Conservation (phyloP, 2,329 filamentous ascomycete genomes). For the Allantophomopsis lycopodina region DNA sequence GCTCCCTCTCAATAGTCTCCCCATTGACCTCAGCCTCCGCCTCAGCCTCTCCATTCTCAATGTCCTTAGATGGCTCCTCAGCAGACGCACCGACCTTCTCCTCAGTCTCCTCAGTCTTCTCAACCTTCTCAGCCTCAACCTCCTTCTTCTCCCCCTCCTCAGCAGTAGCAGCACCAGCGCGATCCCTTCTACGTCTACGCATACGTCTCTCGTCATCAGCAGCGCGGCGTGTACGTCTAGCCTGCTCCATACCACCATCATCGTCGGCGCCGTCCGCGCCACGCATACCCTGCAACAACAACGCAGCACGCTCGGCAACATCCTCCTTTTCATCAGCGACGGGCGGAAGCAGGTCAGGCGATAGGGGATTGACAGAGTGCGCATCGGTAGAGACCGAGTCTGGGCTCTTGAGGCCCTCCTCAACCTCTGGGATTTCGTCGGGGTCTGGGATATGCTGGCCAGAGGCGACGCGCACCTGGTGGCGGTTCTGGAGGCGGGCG, state of each 20-base stretch:
- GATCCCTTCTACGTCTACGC: slow-evolving; percentile 53
- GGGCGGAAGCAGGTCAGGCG: slow-evolving; percentile 7
- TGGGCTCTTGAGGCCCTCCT: slow-evolving; percentile 39
- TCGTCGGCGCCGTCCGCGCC: slow-evolving; percentile 40
- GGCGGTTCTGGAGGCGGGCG: slow-evolving; percentile 77
- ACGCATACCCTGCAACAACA: slow-evolving; percentile 72
- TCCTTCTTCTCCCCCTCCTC: slow-evolving; percentile 4
- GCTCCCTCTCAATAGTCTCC: no score
- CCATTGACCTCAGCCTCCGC: no score
- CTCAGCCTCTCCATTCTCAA: not conserved
- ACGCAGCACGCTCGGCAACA: slow-evolving; percentile 72
- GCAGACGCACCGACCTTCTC: no score
- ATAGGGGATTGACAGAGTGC: slow-evolving; percentile 9
- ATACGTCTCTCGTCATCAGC: slow-evolving; percentile 66
- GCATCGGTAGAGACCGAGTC: slow-evolving; percentile 21
- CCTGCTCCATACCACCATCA: slow-evolving; percentile 38
- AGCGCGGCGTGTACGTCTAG: slow-evolving; percentile 45
- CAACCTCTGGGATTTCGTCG: slow-evolving; percentile 44
- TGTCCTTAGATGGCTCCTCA: no score
- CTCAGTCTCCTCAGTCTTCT: not conserved
- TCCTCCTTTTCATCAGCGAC: slow-evolving; percentile 36
- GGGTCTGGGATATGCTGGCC: slow-evolving; percentile 77
- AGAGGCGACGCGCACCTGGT: slow-evolving; percentile 79
- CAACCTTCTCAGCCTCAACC: slow-evolving; percentile 6
- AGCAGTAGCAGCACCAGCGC: slow-evolving; percentile 26